phyloP scores from a whole-genome alignment of 2,329 filamentous ascomycete species.

The Cercospora sesami region DNA sequence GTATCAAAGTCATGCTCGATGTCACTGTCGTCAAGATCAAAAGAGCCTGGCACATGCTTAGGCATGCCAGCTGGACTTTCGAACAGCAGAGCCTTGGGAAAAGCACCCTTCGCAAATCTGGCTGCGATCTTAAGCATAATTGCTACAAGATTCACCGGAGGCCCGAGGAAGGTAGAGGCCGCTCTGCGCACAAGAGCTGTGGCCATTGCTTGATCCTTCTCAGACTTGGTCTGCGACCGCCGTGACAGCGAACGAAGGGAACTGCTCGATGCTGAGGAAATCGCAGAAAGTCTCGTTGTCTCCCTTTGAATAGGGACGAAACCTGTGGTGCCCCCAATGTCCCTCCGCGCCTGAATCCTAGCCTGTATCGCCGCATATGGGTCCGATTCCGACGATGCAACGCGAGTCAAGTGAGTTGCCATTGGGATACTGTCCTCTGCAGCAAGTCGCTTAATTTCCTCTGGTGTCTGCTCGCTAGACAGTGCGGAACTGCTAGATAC shows the following conservation, averaged over 20 bases:
- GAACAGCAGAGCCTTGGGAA: slow-evolving; percentile 32
- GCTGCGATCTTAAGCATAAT: slow-evolving; percentile 81
- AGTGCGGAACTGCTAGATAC: slow-evolving; percentile 1
- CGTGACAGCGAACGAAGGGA: slow-evolving; percentile 23
- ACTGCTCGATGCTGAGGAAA: slow-evolving; percentile 29
- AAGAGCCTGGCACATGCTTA: slow-evolving; percentile 63
- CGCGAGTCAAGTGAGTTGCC: neutral
- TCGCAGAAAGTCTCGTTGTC: slow-evolving; percentile 44
- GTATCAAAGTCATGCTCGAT: slow-evolving; percentile 45
- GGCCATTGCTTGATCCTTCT: slow-evolving; percentile 24
- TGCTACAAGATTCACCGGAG: slow-evolving; percentile 74
- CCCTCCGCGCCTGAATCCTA: slow-evolving; percentile 38
- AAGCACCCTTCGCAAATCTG: slow-evolving; percentile 60
- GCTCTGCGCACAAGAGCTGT: slow-evolving; percentile 69
- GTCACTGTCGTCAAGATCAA: slow-evolving; percentile 55
- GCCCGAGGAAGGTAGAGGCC: slow-evolving; percentile 71
- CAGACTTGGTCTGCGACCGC: slow-evolving; percentile 1
- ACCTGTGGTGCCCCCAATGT: slow-evolving; percentile 34
- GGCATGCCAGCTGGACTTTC: slow-evolving; percentile 37
- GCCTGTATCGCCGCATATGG: slow-evolving; percentile 40
- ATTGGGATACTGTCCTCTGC: too few relatives aligned
- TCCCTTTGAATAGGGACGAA: slow-evolving; percentile 42
- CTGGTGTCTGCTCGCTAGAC: slow-evolving; percentile 18
- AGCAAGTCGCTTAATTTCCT: too few relatives aligned
- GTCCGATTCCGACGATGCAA: slow-evolving; percentile 20